Conservation (phyloP, 805 yeast genomes). For the Ogataea chonburiensis region DNA sequence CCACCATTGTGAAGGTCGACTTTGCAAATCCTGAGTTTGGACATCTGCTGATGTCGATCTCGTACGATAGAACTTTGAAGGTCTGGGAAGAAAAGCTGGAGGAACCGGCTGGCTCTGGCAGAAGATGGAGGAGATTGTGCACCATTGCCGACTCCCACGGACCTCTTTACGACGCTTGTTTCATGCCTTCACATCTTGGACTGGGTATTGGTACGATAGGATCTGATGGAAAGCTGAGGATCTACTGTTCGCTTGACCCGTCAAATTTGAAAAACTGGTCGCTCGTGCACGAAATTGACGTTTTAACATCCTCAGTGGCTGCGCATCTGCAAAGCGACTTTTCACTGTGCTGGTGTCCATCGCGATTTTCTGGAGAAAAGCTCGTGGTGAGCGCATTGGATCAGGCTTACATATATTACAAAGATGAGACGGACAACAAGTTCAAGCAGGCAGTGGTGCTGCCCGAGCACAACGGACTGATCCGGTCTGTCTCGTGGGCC, state of each 20-base stretch:
- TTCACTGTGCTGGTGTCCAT: conserved; percentile 87
- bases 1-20: conserved; percentile 73
- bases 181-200: conserved; percentile 84
- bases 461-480: conserved; percentile 83
- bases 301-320: conserved; percentile 70
- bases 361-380: conserved; percentile 77
- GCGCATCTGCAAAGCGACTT: conserved; percentile 82
- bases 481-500: conserved; percentile 92
- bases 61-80: conserved; percentile 85
- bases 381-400: conserved; percentile 83
- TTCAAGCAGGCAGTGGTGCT: conserved; percentile 58
- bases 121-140: conserved; percentile 75
- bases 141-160: conserved; percentile 85
- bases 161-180: conserved; percentile 84
- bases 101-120: conserved; percentile 72
- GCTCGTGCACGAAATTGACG: conserved; percentile 65
- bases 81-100: conserved; percentile 89
- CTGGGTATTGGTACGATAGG: conserved; percentile 84
- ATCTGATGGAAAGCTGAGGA: conserved; percentile 78
- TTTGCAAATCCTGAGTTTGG: conserved; percentile 98
- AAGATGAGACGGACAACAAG: conserved; percentile 46
- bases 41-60: conserved; percentile 79
- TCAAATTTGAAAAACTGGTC: conserved; percentile 85
- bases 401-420: conserved; percentile 73
- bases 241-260: conserved; percentile 88